Evolutionary conservation across 2,329 filamentous ascomycete genomes (phyloP), one percentile per base, ranked within the genome.

Genomic region (Fusarium sp.): DNA sequence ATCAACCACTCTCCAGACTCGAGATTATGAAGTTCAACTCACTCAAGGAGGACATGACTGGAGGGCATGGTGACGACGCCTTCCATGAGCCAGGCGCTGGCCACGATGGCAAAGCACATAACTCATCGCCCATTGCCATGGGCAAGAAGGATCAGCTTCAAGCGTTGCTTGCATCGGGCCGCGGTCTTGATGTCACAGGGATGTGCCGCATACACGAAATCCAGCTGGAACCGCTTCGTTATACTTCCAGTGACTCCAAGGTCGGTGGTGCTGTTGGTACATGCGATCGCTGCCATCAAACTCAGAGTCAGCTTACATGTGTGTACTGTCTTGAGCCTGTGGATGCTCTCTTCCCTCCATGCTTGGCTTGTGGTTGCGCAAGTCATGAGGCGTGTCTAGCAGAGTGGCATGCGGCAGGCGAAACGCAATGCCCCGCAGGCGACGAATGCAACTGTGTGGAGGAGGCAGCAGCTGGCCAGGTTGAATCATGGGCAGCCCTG

Each of bases 1-100:
- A 86, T 5, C 87, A 90, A 63, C 90, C 90, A 0, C 82, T 92
- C 9, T 86, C 89, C 38, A 85, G 90, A 24, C 85, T 93, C 3
- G 91, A 93, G 78, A 88, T 93, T 35, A 86, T 93, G 82, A 93
- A 93, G 77, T 93, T 92, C 77, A 92, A 92, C 70, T 86, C 89
- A 8, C 82, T 92, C 44, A 87, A 87, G 62, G 87, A 88, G 32
- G 85, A 87, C 54, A 75, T 53, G 75, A 79, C 63, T 28, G 72
- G 47, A 10, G 76, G 79, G 2, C 79, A 79, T 36, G 64, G 70
- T 8, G 80, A 82, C 28, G 77, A 75, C 48, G 82, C 79, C 69
- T 80, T 82, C 53, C 79, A 82, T 50, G 82, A 83, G 22, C 79
- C 82, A 14, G 75, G 81, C 59, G 83, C 82, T 48, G 78, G 83